Percentiles rank a stretch among this genome's conserved stretches.
Conservation (phyloP, 2,329 filamentous ascomycete species). For the Calonectria fujianensis region DNA sequence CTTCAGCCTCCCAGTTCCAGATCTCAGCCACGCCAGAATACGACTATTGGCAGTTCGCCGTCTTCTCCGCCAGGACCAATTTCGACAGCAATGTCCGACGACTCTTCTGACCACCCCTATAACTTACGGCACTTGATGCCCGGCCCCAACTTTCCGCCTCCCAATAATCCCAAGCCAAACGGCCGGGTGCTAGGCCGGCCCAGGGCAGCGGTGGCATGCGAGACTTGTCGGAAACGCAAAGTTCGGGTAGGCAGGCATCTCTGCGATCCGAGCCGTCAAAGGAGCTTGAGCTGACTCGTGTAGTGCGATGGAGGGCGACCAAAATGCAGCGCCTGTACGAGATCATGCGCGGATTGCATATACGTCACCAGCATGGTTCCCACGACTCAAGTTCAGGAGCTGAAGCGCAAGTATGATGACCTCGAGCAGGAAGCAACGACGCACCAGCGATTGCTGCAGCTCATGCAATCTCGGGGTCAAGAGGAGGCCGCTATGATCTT, state of each 20-base stretch:
- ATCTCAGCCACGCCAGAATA: neutral
- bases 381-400: constrained; percentile 6
- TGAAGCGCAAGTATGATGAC: constrained; percentile 5
- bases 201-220: constrained; percentile 11
- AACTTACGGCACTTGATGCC: constrained; percentile 14
- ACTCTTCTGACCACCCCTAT: neutral
- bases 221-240: constrained; percentile 17
- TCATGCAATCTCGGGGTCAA: constrained; percentile 2
- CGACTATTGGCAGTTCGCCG: neutral
- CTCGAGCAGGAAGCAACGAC: constrained; percentile 11
- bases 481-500: constrained; percentile 19
- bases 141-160: neutral
- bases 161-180: neutral
- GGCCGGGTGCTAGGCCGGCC: neutral
- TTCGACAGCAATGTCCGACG: neutral
- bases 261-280: too few species aligned
- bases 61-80: too few species aligned
- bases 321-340: constrained; percentile 9
- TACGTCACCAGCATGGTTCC: constrained; percentile 21
- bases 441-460: neutral
- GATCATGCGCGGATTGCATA: neutral
- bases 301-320: constrained; percentile 6
- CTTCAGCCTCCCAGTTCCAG: constrained; percentile 1
- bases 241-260: neutral
- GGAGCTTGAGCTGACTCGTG: neutral